These are phyloP conservation scores for Sarocladiaceae sp. DNA, from an alignment of 2,329 filamentous ascomycete genomes.

Conservation along the genomic window DNA sequence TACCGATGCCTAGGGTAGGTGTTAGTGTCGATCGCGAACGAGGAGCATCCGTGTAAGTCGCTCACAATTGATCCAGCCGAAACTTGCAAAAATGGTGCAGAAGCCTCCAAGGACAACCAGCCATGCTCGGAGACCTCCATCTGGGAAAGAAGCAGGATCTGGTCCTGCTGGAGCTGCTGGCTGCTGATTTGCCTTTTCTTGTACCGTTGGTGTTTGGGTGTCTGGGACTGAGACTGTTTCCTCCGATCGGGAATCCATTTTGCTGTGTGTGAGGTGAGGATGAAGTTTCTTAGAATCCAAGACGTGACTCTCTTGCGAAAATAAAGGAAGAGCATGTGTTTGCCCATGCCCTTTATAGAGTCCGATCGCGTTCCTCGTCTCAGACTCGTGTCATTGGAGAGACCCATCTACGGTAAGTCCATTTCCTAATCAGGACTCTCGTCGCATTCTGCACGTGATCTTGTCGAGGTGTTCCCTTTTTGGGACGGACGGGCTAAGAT, in stretches of 20 bases:
- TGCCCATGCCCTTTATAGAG: no score
- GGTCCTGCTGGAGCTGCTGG: neutral
- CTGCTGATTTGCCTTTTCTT: neutral
- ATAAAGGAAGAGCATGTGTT: no score
- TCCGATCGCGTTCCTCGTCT: no score
- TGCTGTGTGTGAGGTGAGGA: no score
- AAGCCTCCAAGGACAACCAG: constrained; percentile 26
- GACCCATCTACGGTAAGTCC: neutral
- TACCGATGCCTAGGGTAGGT: constrained; percentile 5
- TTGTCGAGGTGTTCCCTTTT: neutral
- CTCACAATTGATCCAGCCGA: constrained; percentile 33
- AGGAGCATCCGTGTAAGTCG: constrained; percentile 41
- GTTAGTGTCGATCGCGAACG: no score
- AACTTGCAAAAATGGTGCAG: constrained; percentile 21
- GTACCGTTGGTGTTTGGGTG: neutral
- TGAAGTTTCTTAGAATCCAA: no score
- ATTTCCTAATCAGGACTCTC: neutral
- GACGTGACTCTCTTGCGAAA: no score
- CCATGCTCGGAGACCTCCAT: constrained; percentile 20
- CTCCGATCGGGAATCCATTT: no score
- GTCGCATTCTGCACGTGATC: constrained; percentile 2
- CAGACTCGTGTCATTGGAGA: neutral
- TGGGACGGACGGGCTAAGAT: neutral
- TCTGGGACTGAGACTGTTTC: neutral
- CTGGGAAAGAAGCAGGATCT: constrained; percentile 7